phyloP scores from a whole-genome alignment of 1,284 basidiomycete species.

The Moesziomyces sp. region DNA sequence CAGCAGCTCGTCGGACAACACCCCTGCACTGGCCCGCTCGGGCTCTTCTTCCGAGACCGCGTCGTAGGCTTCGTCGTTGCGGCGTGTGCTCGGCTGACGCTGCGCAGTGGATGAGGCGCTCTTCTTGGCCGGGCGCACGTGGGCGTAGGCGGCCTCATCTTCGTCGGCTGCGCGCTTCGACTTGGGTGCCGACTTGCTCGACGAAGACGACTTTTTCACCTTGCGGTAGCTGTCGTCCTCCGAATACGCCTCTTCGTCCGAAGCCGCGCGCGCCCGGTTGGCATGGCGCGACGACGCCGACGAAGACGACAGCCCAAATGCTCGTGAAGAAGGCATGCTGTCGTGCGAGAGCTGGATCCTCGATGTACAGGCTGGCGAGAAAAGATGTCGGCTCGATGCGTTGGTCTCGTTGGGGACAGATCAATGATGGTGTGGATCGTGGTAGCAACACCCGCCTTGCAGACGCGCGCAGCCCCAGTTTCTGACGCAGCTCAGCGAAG shows the following conservation, averaged over 20 bases:
- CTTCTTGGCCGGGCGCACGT: slow-evolving; percentile 19
- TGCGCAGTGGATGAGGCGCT: slow-evolving; percentile 1
- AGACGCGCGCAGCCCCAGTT: not conserved
- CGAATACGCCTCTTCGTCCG: slow-evolving; percentile 28
- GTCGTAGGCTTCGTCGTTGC: slow-evolving; percentile 1
- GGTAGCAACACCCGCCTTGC: not conserved
- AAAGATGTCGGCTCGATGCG: no score
- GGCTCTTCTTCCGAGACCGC: slow-evolving; percentile 6
- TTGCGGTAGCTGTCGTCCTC: slow-evolving; percentile 29
- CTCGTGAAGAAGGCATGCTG: slow-evolving; percentile 34
- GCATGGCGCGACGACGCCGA: slow-evolving; percentile 32
- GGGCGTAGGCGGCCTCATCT: slow-evolving; percentile 8
- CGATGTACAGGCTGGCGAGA: not conserved
- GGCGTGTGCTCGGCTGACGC: not conserved
- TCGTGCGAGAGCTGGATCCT: not conserved
- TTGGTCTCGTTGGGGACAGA: no score
- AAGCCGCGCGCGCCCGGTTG: slow-evolving; percentile 16
- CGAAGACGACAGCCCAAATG: slow-evolving; percentile 34
- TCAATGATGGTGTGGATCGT: slow-evolving; percentile 6
- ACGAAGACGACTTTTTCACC: slow-evolving; percentile 18
- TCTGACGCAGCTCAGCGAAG: not conserved
- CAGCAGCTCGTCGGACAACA: slow-evolving; percentile 31
- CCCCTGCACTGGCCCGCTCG: not conserved
- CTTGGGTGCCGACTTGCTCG: slow-evolving; percentile 8
- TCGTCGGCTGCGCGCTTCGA: slow-evolving; percentile 19